Conservation (phyloP, 257 asterid species). For the Primulina huaijiensis region DNA sequence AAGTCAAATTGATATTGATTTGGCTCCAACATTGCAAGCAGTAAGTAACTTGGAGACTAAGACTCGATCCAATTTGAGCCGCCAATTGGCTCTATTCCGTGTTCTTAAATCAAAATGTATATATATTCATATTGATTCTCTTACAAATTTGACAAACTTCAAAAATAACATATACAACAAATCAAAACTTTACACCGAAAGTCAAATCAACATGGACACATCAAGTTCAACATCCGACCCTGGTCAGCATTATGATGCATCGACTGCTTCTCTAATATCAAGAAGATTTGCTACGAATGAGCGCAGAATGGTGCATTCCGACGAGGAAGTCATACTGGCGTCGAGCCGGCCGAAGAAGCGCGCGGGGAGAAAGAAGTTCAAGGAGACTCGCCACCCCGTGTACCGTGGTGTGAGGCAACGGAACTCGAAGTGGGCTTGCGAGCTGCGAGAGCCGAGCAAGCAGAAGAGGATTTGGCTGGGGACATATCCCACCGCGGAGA, state of each 20-base stretch:
- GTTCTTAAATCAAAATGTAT: too few relatives aligned
- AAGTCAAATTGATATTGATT: too few relatives aligned
- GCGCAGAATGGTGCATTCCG: slow-evolving; percentile 22
- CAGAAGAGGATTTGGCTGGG: slow-evolving; percentile 71
- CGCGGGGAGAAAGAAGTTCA: slow-evolving; percentile 54
- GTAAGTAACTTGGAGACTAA: too few relatives aligned
- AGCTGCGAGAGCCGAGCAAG: slow-evolving; percentile 53
- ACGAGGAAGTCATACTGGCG: slow-evolving; percentile 32
- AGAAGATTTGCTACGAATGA: not conserved
- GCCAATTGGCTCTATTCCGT: too few relatives aligned
- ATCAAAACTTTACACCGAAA: not conserved
- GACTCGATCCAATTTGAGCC: too few relatives aligned
- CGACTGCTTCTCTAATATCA: not conserved
- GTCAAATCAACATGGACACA: not conserved
- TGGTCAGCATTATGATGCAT: not conserved
- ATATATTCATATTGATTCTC: too few relatives aligned
- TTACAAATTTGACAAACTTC: too few relatives aligned
- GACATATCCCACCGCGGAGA: slow-evolving; percentile 63
- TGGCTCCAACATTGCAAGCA: too few relatives aligned
- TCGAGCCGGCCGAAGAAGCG: slow-evolving; percentile 44
- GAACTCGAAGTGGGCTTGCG: slow-evolving; percentile 63
- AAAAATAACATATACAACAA: too few relatives aligned
- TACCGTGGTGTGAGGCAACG: slow-evolving; percentile 53
- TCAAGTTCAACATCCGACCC: slow-evolving; percentile 1
- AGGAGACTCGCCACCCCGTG: slow-evolving; percentile 64